A percentile compares a stretch with the other conserved stretches of the same genome.
These are phyloP conservation scores for Crithidia brevicula DNA, from an alignment of 208 protist species.

Conservation along the genomic window DNA sequence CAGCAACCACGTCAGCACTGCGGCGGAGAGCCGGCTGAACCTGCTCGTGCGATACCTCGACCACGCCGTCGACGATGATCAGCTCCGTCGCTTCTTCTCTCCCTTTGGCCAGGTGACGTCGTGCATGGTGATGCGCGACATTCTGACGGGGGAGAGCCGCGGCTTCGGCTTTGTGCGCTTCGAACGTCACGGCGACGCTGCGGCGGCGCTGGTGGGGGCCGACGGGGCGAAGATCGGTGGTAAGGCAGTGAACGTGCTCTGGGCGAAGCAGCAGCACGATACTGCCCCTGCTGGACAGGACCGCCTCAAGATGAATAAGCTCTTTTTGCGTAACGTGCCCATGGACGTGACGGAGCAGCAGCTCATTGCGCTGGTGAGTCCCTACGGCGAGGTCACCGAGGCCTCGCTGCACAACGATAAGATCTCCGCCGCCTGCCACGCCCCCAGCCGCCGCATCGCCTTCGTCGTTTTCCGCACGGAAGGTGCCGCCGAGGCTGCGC, in stretches of 20 bases:
- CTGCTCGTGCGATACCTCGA: constrained; percentile 46
- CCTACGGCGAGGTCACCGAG: constrained; percentile 29
- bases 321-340: constrained; percentile 62
- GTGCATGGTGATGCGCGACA: constrained; percentile 58
- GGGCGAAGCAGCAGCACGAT: constrained; percentile 50
- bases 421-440: neutral
- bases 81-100: constrained; percentile 34
- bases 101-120: constrained; percentile 42
- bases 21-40: constrained; percentile 27
- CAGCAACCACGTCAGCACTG: neutral
- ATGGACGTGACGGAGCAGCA: constrained; percentile 26
- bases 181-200: constrained; percentile 19
- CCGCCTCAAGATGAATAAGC: constrained; percentile 44
- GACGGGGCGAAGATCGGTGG: constrained; percentile 14
- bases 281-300: constrained; percentile 32
- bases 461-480: constrained; percentile 47
- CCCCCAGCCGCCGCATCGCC: constrained; percentile 41
- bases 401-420: constrained; percentile 43
- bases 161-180: constrained; percentile 54
- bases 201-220: constrained; percentile 19
- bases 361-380: constrained; percentile 20
- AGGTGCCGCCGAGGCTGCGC: constrained; percentile 37
- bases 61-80: constrained; percentile 38
- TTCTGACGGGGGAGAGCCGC: constrained; percentile 45
- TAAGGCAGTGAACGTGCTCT: constrained; percentile 34